Percentiles rank a stretch among this genome's conserved stretches.
These are phyloP conservation scores for Nevesoporus exiguus DNA, from an alignment of 768 basidiomycete genomes.

Conservation along the genomic window DNA sequence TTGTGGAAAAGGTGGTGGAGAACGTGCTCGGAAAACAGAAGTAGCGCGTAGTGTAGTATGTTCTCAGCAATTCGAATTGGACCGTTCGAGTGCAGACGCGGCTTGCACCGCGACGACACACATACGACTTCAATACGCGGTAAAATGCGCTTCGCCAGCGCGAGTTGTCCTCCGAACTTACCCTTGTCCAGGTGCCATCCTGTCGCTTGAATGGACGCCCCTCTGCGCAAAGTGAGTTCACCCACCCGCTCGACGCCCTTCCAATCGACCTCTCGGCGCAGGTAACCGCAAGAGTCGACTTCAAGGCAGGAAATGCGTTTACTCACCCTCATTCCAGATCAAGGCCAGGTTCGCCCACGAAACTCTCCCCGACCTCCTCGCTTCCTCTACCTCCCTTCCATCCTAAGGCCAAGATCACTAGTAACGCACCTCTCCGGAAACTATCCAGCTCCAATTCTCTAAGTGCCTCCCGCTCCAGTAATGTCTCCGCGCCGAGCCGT, in stretches of 20 bases:
- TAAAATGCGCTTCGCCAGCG: background rate
- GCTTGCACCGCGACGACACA: conserved; percentile 6
- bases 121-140: too few species aligned
- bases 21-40: conserved; percentile 31
- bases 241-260: background rate
- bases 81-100: background rate
- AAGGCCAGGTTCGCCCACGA: conserved; percentile 50
- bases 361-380: conserved; percentile 27
- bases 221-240: conserved; percentile 44
- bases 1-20: conserved; percentile 60
- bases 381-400: conserved; percentile 32
- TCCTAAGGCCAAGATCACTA: conserved; percentile 63
- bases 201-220: conserved; percentile 34
- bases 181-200: too few species aligned
- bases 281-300: conserved; percentile 53
- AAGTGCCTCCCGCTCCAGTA: conserved; percentile 9
- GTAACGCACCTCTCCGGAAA: conserved; percentile 41
- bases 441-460: conserved; percentile 23
- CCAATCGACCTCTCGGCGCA: conserved; percentile 28
- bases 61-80: background rate
- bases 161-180: background rate
- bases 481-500: conserved; percentile 39
- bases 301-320: conserved; percentile 33
- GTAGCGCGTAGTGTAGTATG: background rate
- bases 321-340: conserved; percentile 33